Percentiles rank a stretch among this genome's conserved stretches.
phyloP scores from a whole-genome alignment of 768 basidiomycete genomes.

The Podaxis mareebaensis region DNA sequence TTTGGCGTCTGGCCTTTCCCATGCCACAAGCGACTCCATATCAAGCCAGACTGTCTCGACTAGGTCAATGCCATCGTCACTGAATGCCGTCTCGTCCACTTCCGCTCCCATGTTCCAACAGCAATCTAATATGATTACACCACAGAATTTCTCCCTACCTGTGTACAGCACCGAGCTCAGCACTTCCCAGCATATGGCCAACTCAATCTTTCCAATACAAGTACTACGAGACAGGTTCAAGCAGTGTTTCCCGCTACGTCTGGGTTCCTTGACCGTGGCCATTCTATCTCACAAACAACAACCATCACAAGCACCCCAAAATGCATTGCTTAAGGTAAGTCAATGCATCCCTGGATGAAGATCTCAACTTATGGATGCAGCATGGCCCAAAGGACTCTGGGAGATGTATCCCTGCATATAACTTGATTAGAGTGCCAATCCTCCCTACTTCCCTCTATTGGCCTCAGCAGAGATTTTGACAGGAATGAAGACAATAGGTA shows the following conservation, averaged over 20 bases:
- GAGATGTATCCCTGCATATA: too few species aligned
- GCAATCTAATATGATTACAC: slow-evolving; percentile 17
- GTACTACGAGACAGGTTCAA: slow-evolving; percentile 10
- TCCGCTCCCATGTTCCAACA: slow-evolving; percentile 10
- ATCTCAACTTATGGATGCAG: too few species aligned
- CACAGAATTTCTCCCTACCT: slow-evolving; percentile 41
- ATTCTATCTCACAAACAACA: background rate
- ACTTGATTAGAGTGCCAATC: too few species aligned
- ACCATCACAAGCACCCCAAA: too few species aligned
- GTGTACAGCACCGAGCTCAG: slow-evolving; percentile 61
- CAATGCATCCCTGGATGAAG: too few species aligned
- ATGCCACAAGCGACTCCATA: background rate
- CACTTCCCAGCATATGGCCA: slow-evolving; percentile 48
- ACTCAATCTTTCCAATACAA: slow-evolving; percentile 36
- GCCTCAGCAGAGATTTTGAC: too few species aligned
- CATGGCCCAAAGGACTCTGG: too few species aligned
- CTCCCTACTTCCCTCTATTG: too few species aligned
- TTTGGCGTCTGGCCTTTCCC: background rate
- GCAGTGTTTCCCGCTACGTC: background rate
- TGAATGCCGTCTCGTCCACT: slow-evolving; percentile 7
- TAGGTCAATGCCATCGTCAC: background rate
- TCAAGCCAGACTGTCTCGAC: background rate
- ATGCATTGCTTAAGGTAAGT: too few species aligned
- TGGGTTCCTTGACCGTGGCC: background rate
- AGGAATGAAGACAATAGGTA: too few species aligned